Conservation (phyloP, 73 alveolate genomes). For the Paramecium tetraurelia region DNA sequence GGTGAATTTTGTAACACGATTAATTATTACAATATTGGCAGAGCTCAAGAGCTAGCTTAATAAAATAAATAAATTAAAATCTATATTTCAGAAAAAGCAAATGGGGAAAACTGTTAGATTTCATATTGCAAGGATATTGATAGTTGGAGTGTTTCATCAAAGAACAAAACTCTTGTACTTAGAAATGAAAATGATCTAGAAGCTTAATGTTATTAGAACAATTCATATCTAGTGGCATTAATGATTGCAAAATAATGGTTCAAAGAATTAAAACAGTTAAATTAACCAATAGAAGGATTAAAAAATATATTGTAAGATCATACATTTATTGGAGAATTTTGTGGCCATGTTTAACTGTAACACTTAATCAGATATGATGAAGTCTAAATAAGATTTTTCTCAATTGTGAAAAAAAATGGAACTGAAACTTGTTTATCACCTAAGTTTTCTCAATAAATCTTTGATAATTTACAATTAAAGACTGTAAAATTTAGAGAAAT, state of each 20-base stretch:
- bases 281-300: background rate
- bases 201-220: background rate
- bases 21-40: background rate
- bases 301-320: background rate
- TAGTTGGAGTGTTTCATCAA: background rate
- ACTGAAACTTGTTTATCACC: background rate
- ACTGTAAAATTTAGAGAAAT: background rate
- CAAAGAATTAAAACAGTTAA: background rate
- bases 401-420: background rate
- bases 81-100: conserved; percentile 23
- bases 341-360: background rate
- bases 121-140: background rate
- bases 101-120: conserved; percentile 12
- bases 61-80: background rate
- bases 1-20: background rate
- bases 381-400: background rate
- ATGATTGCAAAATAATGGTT: background rate
- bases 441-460: background rate
- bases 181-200: background rate
- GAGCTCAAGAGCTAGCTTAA: background rate
- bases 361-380: conserved; percentile 7
- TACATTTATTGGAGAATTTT: conserved; percentile 19
- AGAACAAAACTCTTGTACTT: background rate
- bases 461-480: background rate
- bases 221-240: background rate